Evolutionary conservation across 2,329 filamentous ascomycete species (phyloP).

Genomic region (Calonectria multiphialidica): DNA sequence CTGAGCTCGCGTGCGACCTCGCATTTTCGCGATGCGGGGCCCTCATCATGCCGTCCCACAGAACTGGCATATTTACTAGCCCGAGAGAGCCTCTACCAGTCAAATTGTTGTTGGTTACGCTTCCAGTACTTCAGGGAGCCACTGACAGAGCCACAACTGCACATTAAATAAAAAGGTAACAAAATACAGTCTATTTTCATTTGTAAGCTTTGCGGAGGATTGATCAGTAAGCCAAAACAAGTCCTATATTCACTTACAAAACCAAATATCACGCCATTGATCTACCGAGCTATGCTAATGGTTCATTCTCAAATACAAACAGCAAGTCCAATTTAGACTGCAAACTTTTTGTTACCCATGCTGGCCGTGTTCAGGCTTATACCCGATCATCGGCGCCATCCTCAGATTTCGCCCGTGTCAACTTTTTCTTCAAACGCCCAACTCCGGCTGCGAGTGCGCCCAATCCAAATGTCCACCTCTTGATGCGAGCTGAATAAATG

Average conservation of each 20-base stretch:
- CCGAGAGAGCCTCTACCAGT: neutral
- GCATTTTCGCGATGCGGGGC: neutral
- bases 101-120: neutral
- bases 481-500: slow-evolving; percentile 77
- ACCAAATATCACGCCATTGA: neutral
- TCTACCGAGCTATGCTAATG: neutral
- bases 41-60: neutral
- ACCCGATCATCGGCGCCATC: neutral
- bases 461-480: slow-evolving; percentile 77
- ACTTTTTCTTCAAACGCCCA: neutral
- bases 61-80: neutral
- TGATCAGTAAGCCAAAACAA: neutral
- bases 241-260: neutral
- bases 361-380: neutral
- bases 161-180: neutral
- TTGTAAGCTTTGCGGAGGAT: neutral
- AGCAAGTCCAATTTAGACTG: neutral
- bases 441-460: slow-evolving; percentile 44
- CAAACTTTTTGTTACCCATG: neutral
- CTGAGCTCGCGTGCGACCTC: neutral
- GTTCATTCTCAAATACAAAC: neutral
- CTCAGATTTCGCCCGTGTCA: neutral
- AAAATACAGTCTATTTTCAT: neutral
- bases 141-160: neutral
- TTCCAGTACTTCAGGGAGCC: neutral